A percentile compares a stretch with the other conserved stretches of the same genome.
Evolutionary conservation across 2,329 filamentous ascomycete genomes (phyloP).

Genomic region (Coniochaeta sp.): DNA sequence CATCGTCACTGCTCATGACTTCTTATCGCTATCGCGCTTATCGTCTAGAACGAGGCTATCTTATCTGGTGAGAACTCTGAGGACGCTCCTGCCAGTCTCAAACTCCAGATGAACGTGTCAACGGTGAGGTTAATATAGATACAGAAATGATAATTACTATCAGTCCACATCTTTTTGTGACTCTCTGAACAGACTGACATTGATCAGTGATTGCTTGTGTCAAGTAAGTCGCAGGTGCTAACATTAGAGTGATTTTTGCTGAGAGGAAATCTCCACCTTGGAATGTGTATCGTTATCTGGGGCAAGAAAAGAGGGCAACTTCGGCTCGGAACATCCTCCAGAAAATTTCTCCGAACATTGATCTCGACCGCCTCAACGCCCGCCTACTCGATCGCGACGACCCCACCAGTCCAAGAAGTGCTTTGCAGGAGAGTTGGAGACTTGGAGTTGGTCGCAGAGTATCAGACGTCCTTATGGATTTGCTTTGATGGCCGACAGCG

Average conservation of each 20-base stretch:
- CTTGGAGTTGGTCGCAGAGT: not conserved
- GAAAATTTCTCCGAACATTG: conserved; percentile 1
- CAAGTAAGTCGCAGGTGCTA: not conserved
- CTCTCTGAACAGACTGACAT: not conserved
- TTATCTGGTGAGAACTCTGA: not conserved
- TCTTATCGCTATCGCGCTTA: not conserved
- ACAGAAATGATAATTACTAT: too few species aligned
- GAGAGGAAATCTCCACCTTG: not conserved
- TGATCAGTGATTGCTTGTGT: not conserved
- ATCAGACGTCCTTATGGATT: not conserved
- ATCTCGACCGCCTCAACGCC: not conserved
- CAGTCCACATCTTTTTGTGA: too few species aligned
- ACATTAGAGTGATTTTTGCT: not conserved
- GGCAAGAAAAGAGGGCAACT: not conserved
- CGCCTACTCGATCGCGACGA: not conserved
- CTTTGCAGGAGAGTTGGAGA: not conserved
- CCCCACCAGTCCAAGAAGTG: not conserved
- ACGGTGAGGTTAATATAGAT: too few species aligned
- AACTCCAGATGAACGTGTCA: not conserved
- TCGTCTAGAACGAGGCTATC: too few species aligned
- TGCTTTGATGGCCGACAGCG: not conserved
- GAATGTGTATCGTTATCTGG: conserved; percentile 1
- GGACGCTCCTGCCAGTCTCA: not conserved
- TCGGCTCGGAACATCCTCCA: not conserved
- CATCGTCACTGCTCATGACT: not conserved